Conservation (phyloP, 768 basidiomycete genomes). For the Porphyrellus cyaneotinctus region DNA sequence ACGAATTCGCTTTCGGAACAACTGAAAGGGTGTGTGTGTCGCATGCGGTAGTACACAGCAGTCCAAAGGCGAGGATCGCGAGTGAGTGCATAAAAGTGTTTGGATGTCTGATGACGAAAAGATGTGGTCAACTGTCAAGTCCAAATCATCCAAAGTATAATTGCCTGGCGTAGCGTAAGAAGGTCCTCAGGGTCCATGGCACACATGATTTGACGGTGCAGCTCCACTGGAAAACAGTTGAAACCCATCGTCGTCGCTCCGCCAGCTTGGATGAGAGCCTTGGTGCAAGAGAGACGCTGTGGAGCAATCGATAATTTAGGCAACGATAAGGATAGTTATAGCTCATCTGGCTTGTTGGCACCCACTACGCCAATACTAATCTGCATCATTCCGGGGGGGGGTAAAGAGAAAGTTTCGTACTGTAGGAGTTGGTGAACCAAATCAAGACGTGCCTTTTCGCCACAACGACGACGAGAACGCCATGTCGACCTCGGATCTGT, state of each 20-base stretch:
- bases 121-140: not conserved
- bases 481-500: slow-evolving; percentile 41
- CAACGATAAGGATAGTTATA: too few relatives aligned
- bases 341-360: too few relatives aligned
- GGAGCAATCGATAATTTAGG: too few relatives aligned
- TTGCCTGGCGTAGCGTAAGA: slow-evolving; percentile 11
- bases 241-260: not conserved
- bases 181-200: slow-evolving; percentile 3
- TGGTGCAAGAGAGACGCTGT: too few relatives aligned
- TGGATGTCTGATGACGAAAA: slow-evolving; percentile 8
- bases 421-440: too few relatives aligned
- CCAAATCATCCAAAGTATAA: not conserved
- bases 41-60: not conserved
- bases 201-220: slow-evolving; percentile 5
- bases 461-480: too few relatives aligned
- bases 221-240: slow-evolving; percentile 1
- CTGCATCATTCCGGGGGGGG: too few relatives aligned
- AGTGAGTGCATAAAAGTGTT: slow-evolving; percentile 1
- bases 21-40: not conserved
- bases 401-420: too few relatives aligned
- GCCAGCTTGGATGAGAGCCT: too few relatives aligned
- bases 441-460: too few relatives aligned
- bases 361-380: too few relatives aligned
- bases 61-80: slow-evolving; percentile 4
- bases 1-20: slow-evolving; percentile 9